Conservation (phyloP, 2,329 filamentous ascomycete genomes). For the Aspergillus quadricinctus region DNA sequence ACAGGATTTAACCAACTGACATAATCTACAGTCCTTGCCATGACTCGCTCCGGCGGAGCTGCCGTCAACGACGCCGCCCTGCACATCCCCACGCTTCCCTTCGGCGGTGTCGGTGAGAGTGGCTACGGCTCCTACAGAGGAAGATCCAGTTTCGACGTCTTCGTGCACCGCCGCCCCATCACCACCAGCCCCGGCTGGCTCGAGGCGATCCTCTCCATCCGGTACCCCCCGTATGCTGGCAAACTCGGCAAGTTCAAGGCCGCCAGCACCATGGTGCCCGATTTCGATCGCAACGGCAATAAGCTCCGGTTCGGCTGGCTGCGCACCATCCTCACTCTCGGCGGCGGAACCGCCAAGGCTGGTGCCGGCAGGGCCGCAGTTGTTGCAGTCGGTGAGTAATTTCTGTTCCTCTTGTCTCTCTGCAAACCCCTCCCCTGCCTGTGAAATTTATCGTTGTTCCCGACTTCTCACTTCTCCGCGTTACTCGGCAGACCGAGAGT, state of each 20-base stretch:
- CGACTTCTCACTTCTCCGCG: conserved; percentile 4
- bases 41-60: conserved; percentile 64
- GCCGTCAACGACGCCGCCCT: conserved; percentile 58
- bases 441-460: not conserved
- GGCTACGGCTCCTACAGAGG: conserved; percentile 76
- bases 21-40: conserved; percentile 49
- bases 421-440: not conserved
- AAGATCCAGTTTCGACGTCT: conserved; percentile 61
- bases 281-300: conserved; percentile 57
- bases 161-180: conserved; percentile 57
- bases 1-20: not conserved
- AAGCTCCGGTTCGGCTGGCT: conserved; percentile 38
- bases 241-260: conserved; percentile 51
- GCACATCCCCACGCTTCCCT: conserved; percentile 69
- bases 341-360: conserved; percentile 36
- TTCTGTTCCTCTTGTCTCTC: conserved; percentile 7
- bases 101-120: conserved; percentile 78
- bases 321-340: conserved; percentile 37
- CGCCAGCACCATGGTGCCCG: conserved; percentile 51
- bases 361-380: conserved; percentile 33
- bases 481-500: conserved; percentile 5
- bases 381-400: conserved; percentile 39
- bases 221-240: conserved; percentile 58
- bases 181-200: conserved; percentile 59
- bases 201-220: conserved; percentile 52